phyloP scores from a whole-genome alignment of 2,329 filamentous ascomycete genomes.

The Xylariaceae sp. region DNA sequence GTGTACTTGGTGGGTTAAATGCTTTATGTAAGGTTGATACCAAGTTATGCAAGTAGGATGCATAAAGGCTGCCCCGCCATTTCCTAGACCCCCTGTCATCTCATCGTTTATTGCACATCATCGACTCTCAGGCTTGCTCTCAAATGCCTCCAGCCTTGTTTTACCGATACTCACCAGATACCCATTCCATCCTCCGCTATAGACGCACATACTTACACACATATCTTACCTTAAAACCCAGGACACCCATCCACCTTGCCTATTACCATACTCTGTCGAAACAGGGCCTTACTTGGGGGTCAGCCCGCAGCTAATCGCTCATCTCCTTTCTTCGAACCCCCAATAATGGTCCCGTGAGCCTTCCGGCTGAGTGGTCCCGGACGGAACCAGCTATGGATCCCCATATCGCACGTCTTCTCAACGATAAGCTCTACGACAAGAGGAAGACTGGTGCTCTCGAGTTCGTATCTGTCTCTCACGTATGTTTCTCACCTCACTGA shows the following conservation, averaged over 20 bases:
- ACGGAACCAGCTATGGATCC: conserved; percentile 71
- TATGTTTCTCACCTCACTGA: conserved; percentile 17
- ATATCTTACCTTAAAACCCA: background rate
- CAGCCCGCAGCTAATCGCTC: conserved; percentile 5
- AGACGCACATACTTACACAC: background rate
- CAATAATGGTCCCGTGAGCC: conserved; percentile 18
- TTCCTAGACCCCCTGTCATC: too few species aligned
- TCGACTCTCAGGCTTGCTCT: too few species aligned
- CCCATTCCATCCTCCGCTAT: too few species aligned
- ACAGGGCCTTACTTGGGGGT: conserved; percentile 18
- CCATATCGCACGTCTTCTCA: conserved; percentile 86
- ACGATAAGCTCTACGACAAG: conserved; percentile 99
- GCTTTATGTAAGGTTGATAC: too few species aligned
- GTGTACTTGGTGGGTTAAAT: too few species aligned
- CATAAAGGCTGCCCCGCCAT: too few species aligned
- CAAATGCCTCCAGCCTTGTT: too few species aligned
- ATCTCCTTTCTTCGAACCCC: background rate
- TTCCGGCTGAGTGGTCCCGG: background rate
- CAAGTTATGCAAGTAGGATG: too few species aligned
- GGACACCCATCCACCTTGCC: background rate
- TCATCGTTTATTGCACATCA: too few species aligned
- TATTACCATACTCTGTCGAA: conserved; percentile 7
- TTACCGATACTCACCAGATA: too few species aligned
- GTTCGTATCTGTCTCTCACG: conserved; percentile 57
- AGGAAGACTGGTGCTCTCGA: conserved; percentile 95